Base-by-base conservation (phyloP, 768 basidiomycete genomes). In the Steccherinum ochraceum region DNA sequence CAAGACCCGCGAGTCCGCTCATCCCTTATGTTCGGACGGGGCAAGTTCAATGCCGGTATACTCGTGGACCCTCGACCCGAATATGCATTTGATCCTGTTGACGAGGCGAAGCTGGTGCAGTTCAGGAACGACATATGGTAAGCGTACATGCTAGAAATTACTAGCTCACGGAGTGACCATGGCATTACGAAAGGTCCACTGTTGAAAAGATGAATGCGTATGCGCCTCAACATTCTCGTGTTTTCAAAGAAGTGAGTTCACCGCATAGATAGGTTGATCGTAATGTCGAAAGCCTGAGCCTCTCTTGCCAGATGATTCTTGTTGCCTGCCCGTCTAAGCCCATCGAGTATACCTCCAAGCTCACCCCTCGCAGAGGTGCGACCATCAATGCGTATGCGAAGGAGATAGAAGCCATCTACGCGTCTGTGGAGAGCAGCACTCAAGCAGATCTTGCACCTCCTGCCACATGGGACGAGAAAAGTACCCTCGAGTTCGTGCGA, bases 201-300 rank as follows among this genome's bases (percentile, higher is more conserved):
- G 62, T 76, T 2, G 67, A 75, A 48, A 53, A 65, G 41, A 61
- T 69, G 49, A 78, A 77, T 50, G 54, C 52, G 18, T 67, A 60
- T 46, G 73, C 75, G 0, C 76, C 76, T 7, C 59, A 65, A 24
- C 74, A 77, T 53, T 75, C 72, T 1, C 59, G 73, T 18, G 57
- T 78, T 3, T 76, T 76, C 62, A 76, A 75, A 52, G 73, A 75
- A 67, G 72, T 70, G 10, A 35, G 58, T n/a, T n/a, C 30, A n/a
- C n/a, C n/a, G n/a, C n/a, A n/a, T n/a, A n/a, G n/a, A n/a, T n/a
- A n/a, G n/a, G n/a, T n/a, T n/a, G n/a, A n/a, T n/a, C n/a, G n/a
- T n/a, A n/a, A n/a, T n/a, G n/a, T n/a, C n/a, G n/a, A n/a, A n/a
- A n/a, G n/a, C n/a, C n/a, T n/a, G n/a, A n/a, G n/a, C n/a, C n/a